These are phyloP conservation scores for Candida lessepsii DNA, from an alignment of 805 yeast species.

Conservation along the genomic window DNA sequence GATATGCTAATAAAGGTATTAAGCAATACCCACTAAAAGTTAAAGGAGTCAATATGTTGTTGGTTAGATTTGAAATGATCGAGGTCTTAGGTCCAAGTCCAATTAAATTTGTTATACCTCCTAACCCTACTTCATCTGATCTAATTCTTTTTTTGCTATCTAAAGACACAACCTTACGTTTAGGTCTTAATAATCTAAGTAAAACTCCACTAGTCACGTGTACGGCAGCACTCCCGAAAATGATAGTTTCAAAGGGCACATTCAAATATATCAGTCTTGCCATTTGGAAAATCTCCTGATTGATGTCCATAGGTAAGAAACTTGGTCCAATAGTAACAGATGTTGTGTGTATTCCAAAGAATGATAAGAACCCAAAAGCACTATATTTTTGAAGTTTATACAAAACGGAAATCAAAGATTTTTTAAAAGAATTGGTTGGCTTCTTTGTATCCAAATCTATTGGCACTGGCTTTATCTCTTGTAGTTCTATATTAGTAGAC, in stretches of 20 bases:
- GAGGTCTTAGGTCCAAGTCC: slow-evolving; percentile 56
- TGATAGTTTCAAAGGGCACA: slow-evolving; percentile 47
- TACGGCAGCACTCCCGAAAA: slow-evolving; percentile 45
- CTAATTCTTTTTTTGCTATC: slow-evolving; percentile 11
- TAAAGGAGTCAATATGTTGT: slow-evolving; percentile 50
- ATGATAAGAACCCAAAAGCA: slow-evolving; percentile 55
- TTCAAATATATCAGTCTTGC: slow-evolving; percentile 60
- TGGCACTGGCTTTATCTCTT: slow-evolving; percentile 14
- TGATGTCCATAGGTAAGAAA: slow-evolving; percentile 42
- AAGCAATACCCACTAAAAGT: slow-evolving; percentile 60
- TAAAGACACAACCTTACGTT: slow-evolving; percentile 9
- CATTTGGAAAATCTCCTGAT: slow-evolving; percentile 57
- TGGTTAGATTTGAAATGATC: slow-evolving; percentile 41
- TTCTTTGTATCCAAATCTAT: slow-evolving; percentile 2
- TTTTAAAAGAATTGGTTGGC: not conserved
- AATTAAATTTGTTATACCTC: slow-evolving; percentile 55
- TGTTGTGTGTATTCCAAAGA: slow-evolving; percentile 56
- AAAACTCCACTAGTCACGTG: slow-evolving; percentile 58
- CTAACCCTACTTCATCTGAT: slow-evolving; percentile 56
- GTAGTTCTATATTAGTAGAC: not conserved
- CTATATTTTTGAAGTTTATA: slow-evolving; percentile 54
- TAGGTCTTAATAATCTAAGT: slow-evolving; percentile 36
- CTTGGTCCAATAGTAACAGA: slow-evolving; percentile 57
- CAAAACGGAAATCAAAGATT: slow-evolving; percentile 12
- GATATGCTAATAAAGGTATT: slow-evolving; percentile 44